Evolutionary conservation across 495 filamentous ascomycete genomes (phyloP).

Genomic region (Corynascus novoguineensis): DNA sequence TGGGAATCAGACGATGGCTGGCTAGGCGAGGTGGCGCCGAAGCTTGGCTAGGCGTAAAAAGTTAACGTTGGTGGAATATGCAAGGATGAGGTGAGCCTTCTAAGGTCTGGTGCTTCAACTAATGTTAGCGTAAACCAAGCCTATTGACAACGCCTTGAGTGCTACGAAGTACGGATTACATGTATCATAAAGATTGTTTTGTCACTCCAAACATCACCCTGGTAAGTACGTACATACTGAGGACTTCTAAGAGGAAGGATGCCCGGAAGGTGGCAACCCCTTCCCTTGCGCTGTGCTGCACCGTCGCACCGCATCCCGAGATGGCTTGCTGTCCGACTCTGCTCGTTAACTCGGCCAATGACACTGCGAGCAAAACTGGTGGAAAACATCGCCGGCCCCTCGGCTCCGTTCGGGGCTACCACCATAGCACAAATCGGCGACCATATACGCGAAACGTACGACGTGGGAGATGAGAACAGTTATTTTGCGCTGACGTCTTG

Average conservation of each 20-base stretch:
- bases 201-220: no score
- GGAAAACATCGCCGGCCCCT: slow-evolving; percentile 5
- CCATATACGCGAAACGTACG: slow-evolving; percentile 3
- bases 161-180: no score
- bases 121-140: no score
- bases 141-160: no score
- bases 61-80: neutral
- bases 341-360: slow-evolving; percentile 10
- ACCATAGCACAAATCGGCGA: slow-evolving; percentile 18
- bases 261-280: no score
- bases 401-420: slow-evolving; percentile 16
- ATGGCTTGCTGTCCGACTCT: neutral
- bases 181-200: no score
- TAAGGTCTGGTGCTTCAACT: no score
- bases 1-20: slow-evolving; percentile 12
- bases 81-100: neutral
- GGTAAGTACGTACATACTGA: no score
- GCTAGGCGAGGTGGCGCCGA: slow-evolving; percentile 11
- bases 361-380: neutral
- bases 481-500: neutral
- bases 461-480: no score
- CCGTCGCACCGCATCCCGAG: neutral
- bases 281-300: neutral
- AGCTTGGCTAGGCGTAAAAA: slow-evolving; percentile 12
- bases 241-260: no score